phyloP scores from a whole-genome alignment of 805 yeast species.

The Myxozyma lipomycoides region DNA sequence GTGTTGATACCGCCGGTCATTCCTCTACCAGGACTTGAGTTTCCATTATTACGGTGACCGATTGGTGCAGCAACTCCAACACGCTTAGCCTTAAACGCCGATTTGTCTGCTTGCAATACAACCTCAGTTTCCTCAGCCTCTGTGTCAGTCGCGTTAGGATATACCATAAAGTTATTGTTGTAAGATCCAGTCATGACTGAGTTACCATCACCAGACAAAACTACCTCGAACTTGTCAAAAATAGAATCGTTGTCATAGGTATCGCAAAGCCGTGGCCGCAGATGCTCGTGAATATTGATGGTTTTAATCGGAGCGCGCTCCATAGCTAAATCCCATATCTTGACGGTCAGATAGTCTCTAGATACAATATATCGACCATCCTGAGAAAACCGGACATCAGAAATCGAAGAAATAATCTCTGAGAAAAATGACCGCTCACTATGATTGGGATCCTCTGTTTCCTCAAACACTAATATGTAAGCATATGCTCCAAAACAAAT shows the following conservation, averaged over 20 bases:
- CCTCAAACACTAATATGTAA: slow-evolving; percentile 60
- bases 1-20: slow-evolving; percentile 44
- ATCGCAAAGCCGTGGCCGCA: slow-evolving; percentile 89
- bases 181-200: slow-evolving; percentile 96
- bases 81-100: slow-evolving; percentile 84
- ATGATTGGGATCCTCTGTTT: slow-evolving; percentile 77
- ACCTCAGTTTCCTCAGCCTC: slow-evolving; percentile 54
- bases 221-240: slow-evolving; percentile 96
- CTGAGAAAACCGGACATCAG: slow-evolving; percentile 86
- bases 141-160: slow-evolving; percentile 55
- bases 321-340: slow-evolving; percentile 98
- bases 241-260: slow-evolving; percentile 98
- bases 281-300: slow-evolving; percentile 90
- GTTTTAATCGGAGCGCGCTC: slow-evolving; percentile 92
- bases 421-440: slow-evolving; percentile 87
- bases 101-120: slow-evolving; percentile 93
- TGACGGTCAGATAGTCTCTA: slow-evolving; percentile 94
- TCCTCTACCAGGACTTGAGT: slow-evolving; percentile 34
- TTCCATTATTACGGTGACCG: slow-evolving; percentile 36
- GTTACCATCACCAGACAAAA: slow-evolving; percentile 86
- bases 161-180: slow-evolving; percentile 94
- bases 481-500: background rate
- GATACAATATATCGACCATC: slow-evolving; percentile 95
- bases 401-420: slow-evolving; percentile 89
- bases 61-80: slow-evolving; percentile 44